Conservation (phyloP, 768 basidiomycete species). For the Tricholoma matsutake region DNA sequence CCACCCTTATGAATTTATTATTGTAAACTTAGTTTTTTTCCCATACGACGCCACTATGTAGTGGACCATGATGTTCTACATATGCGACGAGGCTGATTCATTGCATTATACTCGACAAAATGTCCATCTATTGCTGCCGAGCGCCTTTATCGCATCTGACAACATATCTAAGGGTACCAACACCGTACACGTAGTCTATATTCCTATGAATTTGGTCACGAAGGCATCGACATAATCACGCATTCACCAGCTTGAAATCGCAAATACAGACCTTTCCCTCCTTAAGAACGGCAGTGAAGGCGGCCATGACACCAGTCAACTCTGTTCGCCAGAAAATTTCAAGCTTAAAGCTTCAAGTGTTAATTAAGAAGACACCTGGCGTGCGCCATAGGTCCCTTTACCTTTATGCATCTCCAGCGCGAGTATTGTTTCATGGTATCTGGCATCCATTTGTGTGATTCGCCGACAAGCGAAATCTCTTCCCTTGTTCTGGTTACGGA, state of each 20-base stretch:
- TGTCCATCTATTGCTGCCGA: constrained; percentile 52
- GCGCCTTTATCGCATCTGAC: constrained; percentile 36
- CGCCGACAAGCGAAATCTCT: constrained; percentile 59
- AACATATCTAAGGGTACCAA: constrained; percentile 47
- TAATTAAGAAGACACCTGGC: constrained; percentile 30
- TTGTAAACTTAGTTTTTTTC: neutral
- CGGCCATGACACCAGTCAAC: constrained; percentile 54
- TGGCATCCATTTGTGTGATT: constrained; percentile 35
- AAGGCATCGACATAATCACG: neutral
- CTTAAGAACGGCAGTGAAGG: constrained; percentile 52
- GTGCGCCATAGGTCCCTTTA: constrained; percentile 67
- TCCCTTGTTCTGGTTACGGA: constrained; percentile 59
- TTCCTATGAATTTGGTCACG: constrained; percentile 40
- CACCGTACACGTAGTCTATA: constrained; percentile 52
- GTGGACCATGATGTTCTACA: neutral
- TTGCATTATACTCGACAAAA: constrained; percentile 28
- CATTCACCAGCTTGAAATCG: constrained; percentile 58
- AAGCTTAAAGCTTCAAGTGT: neutral
- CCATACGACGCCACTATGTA: neutral
- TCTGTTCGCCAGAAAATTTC: constrained; percentile 28
- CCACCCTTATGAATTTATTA: neutral
- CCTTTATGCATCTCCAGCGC: constrained; percentile 58
- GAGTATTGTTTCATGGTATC: constrained; percentile 34
- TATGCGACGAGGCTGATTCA: constrained; percentile 7
- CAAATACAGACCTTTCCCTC: constrained; percentile 51